Percentiles rank a stretch among this genome's conserved stretches.
Evolutionary conservation across 2,329 filamentous ascomycete species (phyloP).

Genomic region (Microascus cirrosus): DNA sequence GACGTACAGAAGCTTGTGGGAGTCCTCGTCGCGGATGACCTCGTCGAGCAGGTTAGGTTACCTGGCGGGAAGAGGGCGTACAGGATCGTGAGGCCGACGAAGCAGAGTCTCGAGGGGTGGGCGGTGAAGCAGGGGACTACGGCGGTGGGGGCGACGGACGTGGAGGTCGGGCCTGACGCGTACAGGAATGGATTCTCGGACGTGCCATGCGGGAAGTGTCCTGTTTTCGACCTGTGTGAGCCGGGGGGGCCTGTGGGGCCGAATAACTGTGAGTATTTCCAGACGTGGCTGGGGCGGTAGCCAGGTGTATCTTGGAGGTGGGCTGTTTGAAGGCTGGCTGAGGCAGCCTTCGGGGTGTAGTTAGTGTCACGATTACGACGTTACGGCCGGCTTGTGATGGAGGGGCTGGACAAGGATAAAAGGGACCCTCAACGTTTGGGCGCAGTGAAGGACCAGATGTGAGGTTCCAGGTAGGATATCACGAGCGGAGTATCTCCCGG

Average conservation of each 20-base stretch:
- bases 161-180: constrained; percentile 8
- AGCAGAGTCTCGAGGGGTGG: constrained; percentile 29
- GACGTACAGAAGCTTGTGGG: constrained; percentile 82
- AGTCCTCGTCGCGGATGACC: constrained; percentile 79
- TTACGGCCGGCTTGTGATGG: neutral
- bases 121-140: constrained; percentile 12
- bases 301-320: neutral
- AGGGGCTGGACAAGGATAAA: neutral
- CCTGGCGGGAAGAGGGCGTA: constrained; percentile 35
- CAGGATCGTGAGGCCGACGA: constrained; percentile 37
- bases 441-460: neutral
- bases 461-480: neutral
- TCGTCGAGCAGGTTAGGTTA: constrained; percentile 55
- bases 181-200: constrained; percentile 69
- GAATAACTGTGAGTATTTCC: constrained; percentile 83
- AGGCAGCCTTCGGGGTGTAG: neutral
- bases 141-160: constrained; percentile 17
- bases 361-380: neutral
- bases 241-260: constrained; percentile 86
- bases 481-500: neutral
- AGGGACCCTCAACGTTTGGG: neutral
- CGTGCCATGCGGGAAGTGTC: constrained; percentile 81
- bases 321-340: neutral
- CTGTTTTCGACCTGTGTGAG: constrained; percentile 85
- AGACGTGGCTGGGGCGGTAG: constrained; percentile 54